Conservation (phyloP, 345 rosid genomes). For the Brassica cretica region DNA sequence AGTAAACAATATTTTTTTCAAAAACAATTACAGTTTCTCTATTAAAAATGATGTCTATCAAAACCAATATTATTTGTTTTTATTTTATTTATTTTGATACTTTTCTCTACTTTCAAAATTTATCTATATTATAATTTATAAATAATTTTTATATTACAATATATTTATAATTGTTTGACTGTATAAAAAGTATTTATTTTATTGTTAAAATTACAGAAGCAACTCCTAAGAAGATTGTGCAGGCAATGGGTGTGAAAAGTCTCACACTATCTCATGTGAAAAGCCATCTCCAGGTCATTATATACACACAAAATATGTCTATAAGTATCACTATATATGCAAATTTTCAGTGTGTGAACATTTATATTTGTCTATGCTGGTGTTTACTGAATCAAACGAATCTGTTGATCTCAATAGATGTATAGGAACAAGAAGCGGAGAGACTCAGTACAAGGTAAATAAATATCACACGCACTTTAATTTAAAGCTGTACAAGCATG, state of each 20-base stretch:
- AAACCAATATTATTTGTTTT: neutral
- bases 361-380: neutral
- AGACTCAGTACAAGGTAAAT: slow-evolving; percentile 10
- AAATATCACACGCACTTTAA: neutral
- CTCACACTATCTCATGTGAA: slow-evolving; percentile 69
- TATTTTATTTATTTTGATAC: neutral
- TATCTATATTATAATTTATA: neutral
- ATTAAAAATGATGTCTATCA: neutral
- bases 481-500: neutral
- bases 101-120: neutral
- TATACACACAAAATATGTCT: neutral
- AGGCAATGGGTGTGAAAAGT: slow-evolving; percentile 55
- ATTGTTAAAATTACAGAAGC: slow-evolving; percentile 44
- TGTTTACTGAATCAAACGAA: neutral
- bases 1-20: slow-evolving; percentile 37
- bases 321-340: neutral
- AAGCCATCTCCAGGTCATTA: slow-evolving; percentile 68
- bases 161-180: neutral
- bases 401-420: slow-evolving; percentile 16
- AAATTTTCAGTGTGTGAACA: neutral
- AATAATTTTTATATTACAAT: neutral
- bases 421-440: slow-evolving; percentile 18
- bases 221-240: slow-evolving; percentile 63
- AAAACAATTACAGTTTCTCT: neutral
- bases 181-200: neutral